phyloP scores from a whole-genome alignment of 805 yeast genomes.

The Starmerella ratchasimensis region DNA sequence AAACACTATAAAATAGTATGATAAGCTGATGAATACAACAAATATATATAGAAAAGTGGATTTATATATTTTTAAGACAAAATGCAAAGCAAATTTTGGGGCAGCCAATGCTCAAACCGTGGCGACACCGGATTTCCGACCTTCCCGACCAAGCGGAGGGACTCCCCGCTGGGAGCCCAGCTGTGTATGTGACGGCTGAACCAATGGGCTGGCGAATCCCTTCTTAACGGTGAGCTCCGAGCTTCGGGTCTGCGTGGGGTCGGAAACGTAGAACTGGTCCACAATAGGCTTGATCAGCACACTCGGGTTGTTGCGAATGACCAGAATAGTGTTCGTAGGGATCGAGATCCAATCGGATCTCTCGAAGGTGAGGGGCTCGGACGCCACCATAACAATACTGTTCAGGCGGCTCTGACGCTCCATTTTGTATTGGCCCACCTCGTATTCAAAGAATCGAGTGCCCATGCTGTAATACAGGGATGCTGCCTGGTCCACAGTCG shows the following conservation, averaged over 20 bases:
- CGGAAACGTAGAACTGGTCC: conserved; percentile 75
- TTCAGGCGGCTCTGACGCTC: conserved; percentile 86
- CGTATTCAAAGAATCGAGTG: conserved; percentile 74
- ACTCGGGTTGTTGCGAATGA: conserved; percentile 67
- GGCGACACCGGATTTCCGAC: conserved; percentile 28
- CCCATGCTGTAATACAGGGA: conserved; percentile 91
- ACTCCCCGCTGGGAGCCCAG: conserved; percentile 42
- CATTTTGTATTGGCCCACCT: conserved; percentile 87
- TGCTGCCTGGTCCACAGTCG: conserved; percentile 89
- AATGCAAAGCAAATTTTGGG: no score
- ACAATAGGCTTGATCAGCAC: conserved; percentile 78
- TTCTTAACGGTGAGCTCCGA: conserved; percentile 75
- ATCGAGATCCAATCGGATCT: conserved; percentile 96
- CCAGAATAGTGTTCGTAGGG: conserved; percentile 73
- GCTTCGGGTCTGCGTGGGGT: conserved; percentile 54
- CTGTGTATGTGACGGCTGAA: conserved; percentile 36
- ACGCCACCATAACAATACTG: conserved; percentile 90
- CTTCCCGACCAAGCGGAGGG: conserved; percentile 73
- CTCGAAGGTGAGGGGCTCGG: conserved; percentile 93
- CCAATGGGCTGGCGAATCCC: conserved; percentile 88
- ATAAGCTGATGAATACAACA: no score
- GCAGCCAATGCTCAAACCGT: no score
- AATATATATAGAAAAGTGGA: no score
- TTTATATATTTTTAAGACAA: no score
- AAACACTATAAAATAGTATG: no score